phyloP scores from a whole-genome alignment of 768 basidiomycete genomes.

The Pisolithus microcarpus region DNA sequence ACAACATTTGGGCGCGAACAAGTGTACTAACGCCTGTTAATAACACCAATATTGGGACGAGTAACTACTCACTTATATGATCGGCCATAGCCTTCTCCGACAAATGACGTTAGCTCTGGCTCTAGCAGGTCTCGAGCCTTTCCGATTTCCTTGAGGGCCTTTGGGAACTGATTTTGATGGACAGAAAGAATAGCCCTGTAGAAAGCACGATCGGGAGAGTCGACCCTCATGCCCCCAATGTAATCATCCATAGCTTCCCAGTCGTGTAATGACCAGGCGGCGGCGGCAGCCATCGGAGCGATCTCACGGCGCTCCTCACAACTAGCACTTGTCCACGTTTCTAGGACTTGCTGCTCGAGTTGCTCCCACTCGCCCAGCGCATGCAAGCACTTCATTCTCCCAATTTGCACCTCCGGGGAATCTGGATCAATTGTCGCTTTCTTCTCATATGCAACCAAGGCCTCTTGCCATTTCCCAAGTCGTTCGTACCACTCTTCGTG shows the following conservation, averaged over 20 bases:
- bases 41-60: slow-evolving; percentile 1
- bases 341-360: slow-evolving; percentile 77
- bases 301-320: slow-evolving; percentile 85
- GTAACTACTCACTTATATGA: slow-evolving; percentile 77
- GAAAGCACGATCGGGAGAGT: slow-evolving; percentile 91
- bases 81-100: slow-evolving; percentile 94
- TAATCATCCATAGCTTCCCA: slow-evolving; percentile 99
- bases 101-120: slow-evolving; percentile 83
- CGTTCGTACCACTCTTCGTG: slow-evolving; percentile 99
- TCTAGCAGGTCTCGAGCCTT: slow-evolving; percentile 90
- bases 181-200: slow-evolving; percentile 94
- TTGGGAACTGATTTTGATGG: slow-evolving; percentile 92
- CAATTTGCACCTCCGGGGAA: slow-evolving; percentile 72
- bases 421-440: slow-evolving; percentile 70
- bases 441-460: slow-evolving; percentile 76
- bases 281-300: slow-evolving; percentile 94
- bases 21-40: slow-evolving; percentile 55
- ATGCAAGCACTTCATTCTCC: slow-evolving; percentile 92
- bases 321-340: slow-evolving; percentile 77
- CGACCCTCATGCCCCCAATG: slow-evolving; percentile 85
- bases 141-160: slow-evolving; percentile 83
- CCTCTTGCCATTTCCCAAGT: slow-evolving; percentile 94
- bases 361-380: slow-evolving; percentile 98
- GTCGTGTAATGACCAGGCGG: slow-evolving; percentile 92
- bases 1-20: slow-evolving; percentile 97